Conservation (phyloP, 2,329 filamentous ascomycete genomes). For the Penicillium sp. region DNA sequence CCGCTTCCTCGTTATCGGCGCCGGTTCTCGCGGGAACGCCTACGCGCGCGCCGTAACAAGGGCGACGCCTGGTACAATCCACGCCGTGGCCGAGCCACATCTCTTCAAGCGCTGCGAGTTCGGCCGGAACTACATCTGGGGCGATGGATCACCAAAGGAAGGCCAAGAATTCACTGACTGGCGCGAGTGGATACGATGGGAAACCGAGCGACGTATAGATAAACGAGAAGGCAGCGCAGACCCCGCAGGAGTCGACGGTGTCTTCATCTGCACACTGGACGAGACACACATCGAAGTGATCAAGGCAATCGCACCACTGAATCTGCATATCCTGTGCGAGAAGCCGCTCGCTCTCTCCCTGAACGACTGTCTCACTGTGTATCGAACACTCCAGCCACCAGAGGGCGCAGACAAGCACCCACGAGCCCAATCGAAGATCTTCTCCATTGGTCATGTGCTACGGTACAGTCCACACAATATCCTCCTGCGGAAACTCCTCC, state of each 20-base stretch:
- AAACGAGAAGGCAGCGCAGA: constrained; percentile 37
- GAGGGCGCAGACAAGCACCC: constrained; percentile 19
- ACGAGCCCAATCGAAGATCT: constrained; percentile 50
- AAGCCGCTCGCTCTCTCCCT: constrained; percentile 84
- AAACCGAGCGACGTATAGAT: constrained; percentile 52
- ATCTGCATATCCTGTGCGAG: constrained; percentile 86
- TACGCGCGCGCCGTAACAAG: constrained; percentile 67
- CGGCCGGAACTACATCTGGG: constrained; percentile 70
- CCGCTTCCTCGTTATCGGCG: constrained; percentile 74
- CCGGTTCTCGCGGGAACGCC: constrained; percentile 69
- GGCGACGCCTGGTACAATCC: constrained; percentile 64
- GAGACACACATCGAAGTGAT: constrained; percentile 83
- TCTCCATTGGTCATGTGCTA: constrained; percentile 90
- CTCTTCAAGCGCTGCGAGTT: constrained; percentile 69
- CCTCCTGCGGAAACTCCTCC: constrained; percentile 70
- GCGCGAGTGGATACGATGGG: constrained; percentile 71
- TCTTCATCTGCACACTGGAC: constrained; percentile 74
- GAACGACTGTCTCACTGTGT: constrained; percentile 72
- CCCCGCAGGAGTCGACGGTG: constrained; percentile 56
- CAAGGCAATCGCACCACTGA: constrained; percentile 62
- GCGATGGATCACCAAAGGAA: constrained; percentile 44
- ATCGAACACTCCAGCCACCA: constrained; percentile 29
- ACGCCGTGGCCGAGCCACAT: constrained; percentile 76
- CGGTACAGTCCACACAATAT: constrained; percentile 92
- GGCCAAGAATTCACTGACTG: constrained; percentile 70